Conservation (phyloP, 225 moss, liverwort and hornwort species). For the Physcomitrellopsis africana region DNA sequence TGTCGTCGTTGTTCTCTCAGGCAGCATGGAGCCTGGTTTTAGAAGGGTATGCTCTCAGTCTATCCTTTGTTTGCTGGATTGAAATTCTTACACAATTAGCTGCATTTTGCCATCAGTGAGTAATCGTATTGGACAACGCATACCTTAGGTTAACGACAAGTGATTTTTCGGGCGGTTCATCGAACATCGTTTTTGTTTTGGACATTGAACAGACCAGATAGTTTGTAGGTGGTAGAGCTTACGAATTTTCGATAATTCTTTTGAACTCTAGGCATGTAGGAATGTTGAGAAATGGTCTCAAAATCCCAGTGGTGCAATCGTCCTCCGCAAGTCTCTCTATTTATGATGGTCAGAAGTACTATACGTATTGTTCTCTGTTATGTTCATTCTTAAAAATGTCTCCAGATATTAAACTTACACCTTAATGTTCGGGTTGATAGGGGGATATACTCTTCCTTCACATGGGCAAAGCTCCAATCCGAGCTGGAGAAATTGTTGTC, state of each 20-base stretch:
- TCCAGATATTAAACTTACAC: constrained; percentile 16
- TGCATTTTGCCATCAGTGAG: neutral
- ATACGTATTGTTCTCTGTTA: neutral
- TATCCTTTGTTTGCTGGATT: neutral
- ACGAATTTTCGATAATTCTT: neutral
- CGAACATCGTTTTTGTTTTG: neutral
- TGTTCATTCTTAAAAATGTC: neutral
- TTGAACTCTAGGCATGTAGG: neutral
- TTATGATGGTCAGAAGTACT: constrained; percentile 1
- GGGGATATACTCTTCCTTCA: constrained; percentile 97
- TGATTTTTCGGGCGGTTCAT: neutral
- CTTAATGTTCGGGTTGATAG: constrained; percentile 38
- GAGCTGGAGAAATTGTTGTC: constrained; percentile 96
- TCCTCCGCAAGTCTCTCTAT: neutral
- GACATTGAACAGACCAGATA: neutral
- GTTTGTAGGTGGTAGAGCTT: neutral
- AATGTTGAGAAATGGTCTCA: neutral
- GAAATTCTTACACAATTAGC: neutral
- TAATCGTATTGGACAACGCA: neutral
- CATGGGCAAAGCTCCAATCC: constrained; percentile 92
- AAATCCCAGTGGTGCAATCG: neutral
- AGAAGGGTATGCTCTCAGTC: constrained; percentile 58
- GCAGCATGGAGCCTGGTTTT: constrained; percentile 99
- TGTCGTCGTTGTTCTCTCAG: constrained; percentile 96
- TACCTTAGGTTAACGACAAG: neutral